Conservation (phyloP, 1,284 basidiomycete genomes). For the Porodaedalea pini region DNA sequence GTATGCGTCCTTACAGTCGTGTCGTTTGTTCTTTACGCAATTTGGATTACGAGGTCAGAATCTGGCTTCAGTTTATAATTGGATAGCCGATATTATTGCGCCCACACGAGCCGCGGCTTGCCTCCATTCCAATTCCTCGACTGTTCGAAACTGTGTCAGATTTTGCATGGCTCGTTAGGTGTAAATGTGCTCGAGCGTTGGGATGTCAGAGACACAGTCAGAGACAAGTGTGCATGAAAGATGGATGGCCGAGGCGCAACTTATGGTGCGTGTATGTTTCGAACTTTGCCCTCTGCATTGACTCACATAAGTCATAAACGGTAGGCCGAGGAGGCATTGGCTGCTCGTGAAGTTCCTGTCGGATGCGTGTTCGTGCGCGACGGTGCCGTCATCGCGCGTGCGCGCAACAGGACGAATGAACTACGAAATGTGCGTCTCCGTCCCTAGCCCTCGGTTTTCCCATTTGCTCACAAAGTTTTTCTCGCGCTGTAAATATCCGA, state of each 20-base stretch:
- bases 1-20: no score
- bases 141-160: background rate
- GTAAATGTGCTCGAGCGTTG: background rate
- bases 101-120: no score
- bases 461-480: background rate
- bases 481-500: conserved; percentile 5
- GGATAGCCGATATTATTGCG: no score
- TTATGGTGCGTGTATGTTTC: conserved; percentile 9
- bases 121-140: background rate
- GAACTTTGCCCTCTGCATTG: background rate
- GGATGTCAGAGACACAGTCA: background rate
- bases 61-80: no score
- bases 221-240: conserved; percentile 6
- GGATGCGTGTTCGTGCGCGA: conserved; percentile 93
- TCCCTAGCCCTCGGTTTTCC: conserved; percentile 1
- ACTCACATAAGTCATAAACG: background rate
- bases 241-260: conserved; percentile 19
- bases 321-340: conserved; percentile 83
- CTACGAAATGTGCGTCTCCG: conserved; percentile 67
- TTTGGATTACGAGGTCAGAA: background rate
- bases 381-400: conserved; percentile 73
- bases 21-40: background rate
- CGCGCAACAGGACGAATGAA: conserved; percentile 93
- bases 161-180: background rate
- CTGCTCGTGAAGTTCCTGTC: conserved; percentile 88